A percentile compares a stretch with the other conserved stretches of the same genome.
These are phyloP conservation scores for Xylaria sp. DNA, from an alignment of 2,329 filamentous ascomycete genomes.

Conservation along the genomic window DNA sequence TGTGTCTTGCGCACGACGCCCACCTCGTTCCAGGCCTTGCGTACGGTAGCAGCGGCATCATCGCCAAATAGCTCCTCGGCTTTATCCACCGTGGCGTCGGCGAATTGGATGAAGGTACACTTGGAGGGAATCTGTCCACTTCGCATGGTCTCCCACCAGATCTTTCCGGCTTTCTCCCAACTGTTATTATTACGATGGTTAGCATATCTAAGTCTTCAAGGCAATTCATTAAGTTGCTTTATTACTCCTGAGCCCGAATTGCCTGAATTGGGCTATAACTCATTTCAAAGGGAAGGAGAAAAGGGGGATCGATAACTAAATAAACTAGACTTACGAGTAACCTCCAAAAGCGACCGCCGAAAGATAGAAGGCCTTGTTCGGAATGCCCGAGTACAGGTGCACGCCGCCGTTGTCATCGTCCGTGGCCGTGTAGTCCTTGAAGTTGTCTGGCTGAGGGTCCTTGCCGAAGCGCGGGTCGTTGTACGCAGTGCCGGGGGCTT, in stretches of 20 bases:
- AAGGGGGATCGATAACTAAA: neutral
- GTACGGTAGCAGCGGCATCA: slow-evolving; percentile 56
- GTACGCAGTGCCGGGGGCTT: slow-evolving; percentile 63
- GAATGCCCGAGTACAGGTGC: slow-evolving; percentile 66
- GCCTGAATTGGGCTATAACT: no score
- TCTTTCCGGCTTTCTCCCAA: slow-evolving; percentile 64
- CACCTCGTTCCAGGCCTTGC: slow-evolving; percentile 60
- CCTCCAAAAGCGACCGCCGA: slow-evolving; percentile 60
- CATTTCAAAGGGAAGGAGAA: neutral
- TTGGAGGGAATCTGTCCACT: slow-evolving; percentile 54
- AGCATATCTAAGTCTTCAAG: neutral
- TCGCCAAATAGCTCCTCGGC: slow-evolving; percentile 57
- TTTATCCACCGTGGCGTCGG: slow-evolving; percentile 59
- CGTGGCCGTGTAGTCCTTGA: slow-evolving; percentile 55
- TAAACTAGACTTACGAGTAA: slow-evolving; percentile 45
- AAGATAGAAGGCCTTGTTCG: slow-evolving; percentile 67
- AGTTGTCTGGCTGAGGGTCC: slow-evolving; percentile 63
- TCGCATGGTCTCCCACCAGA: slow-evolving; percentile 63
- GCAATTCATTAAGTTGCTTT: neutral
- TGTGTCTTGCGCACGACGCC: slow-evolving; percentile 53
- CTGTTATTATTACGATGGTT: slow-evolving; percentile 45
- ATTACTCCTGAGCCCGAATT: neutral
- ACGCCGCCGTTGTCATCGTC: slow-evolving; percentile 63
- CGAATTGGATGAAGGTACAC: slow-evolving; percentile 61
- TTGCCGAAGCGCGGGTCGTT: slow-evolving; percentile 63